Percentiles rank a stretch among this genome's conserved stretches.
phyloP scores from a whole-genome alignment of 1,139 yeast genomes.

The Yamadazyma pseudoaaseri region DNA sequence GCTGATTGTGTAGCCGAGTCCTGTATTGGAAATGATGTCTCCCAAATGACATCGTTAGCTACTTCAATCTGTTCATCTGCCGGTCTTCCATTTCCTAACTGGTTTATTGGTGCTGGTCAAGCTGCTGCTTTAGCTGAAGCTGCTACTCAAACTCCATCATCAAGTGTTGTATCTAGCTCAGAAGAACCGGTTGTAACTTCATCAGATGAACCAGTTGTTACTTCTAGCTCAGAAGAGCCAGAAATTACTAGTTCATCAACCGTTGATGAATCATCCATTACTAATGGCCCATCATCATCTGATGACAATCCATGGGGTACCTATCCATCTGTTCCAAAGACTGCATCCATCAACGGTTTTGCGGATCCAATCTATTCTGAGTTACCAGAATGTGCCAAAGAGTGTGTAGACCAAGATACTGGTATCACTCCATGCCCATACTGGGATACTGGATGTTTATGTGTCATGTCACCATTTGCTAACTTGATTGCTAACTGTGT shows the following conservation, averaged over 20 bases:
- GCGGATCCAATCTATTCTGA: constrained; percentile 35
- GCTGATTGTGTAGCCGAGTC: constrained; percentile 30
- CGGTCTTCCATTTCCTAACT: constrained; percentile 26
- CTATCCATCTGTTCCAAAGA: constrained; percentile 37
- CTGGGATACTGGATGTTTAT: constrained; percentile 41
- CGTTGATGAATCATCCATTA: constrained; percentile 2
- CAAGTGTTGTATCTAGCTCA: constrained; percentile 3
- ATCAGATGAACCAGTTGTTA: constrained; percentile 14
- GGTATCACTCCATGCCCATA: constrained; percentile 38
- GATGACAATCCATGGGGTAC: constrained; percentile 22
- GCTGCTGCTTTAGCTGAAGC: constrained; percentile 10
- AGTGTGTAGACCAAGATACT: constrained; percentile 23
- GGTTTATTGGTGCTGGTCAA: constrained; percentile 22
- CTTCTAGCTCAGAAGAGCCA: constrained; percentile 3
- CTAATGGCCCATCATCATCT: constrained; percentile 8
- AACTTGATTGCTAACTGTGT: constrained; percentile 30
- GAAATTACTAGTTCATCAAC: constrained; percentile 6
- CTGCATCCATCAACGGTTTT: constrained; percentile 42
- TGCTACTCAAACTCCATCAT: constrained; percentile 9
- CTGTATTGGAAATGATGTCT: constrained; percentile 26
- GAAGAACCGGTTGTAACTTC: constrained; percentile 24
- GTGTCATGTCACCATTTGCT: constrained; percentile 32
- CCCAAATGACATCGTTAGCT: constrained; percentile 23
- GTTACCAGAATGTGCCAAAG: constrained; percentile 30
- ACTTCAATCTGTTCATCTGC: constrained; percentile 25